phyloP scores from a whole-genome alignment of 176 grass and related monocot genomes.

The Carex littledalei region DNA sequence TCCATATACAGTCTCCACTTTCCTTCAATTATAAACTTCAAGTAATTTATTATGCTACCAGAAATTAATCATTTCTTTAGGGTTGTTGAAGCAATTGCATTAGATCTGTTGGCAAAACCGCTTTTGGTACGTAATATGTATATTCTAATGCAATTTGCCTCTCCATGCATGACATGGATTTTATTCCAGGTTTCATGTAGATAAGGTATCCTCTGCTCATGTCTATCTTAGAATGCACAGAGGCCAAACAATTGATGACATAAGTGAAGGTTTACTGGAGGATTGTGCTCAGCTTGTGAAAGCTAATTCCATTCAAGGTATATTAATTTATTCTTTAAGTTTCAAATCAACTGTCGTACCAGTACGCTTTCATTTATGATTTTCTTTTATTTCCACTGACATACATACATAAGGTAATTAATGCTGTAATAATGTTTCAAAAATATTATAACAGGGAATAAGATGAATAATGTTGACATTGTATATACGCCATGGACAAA shows the following conservation, averaged over 20 bases:
- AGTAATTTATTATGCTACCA: slow-evolving; percentile 1
- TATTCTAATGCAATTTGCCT: slow-evolving; percentile 12
- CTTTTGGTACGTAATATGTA: not conserved
- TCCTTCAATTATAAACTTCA: not conserved
- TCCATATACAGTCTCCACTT: not conserved
- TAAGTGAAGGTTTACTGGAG: slow-evolving; percentile 71
- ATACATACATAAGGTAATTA: not conserved
- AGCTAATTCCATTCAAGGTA: slow-evolving; percentile 95
- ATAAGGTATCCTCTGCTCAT: slow-evolving; percentile 97
- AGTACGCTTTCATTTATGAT: not conserved
- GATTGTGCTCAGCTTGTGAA: slow-evolving; percentile 94
- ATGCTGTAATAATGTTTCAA: not conserved
- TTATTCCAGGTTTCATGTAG: slow-evolving; percentile 81
- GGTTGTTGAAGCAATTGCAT: not conserved
- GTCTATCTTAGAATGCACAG: slow-evolving; percentile 89
- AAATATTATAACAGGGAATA: slow-evolving; percentile 43
- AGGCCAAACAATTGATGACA: slow-evolving; percentile 71
- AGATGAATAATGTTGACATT: slow-evolving; percentile 89
- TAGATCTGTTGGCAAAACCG: not conserved
- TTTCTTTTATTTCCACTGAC: not conserved
- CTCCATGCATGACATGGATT: not conserved
- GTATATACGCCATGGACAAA: slow-evolving; percentile 96
- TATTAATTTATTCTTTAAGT: not conserved
- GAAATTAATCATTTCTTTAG: not conserved
- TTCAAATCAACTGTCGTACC: not conserved